Evolutionary conservation across 1,284 basidiomycete genomes (phyloP).

Genomic region (Violaceomyces palustris): DNA sequence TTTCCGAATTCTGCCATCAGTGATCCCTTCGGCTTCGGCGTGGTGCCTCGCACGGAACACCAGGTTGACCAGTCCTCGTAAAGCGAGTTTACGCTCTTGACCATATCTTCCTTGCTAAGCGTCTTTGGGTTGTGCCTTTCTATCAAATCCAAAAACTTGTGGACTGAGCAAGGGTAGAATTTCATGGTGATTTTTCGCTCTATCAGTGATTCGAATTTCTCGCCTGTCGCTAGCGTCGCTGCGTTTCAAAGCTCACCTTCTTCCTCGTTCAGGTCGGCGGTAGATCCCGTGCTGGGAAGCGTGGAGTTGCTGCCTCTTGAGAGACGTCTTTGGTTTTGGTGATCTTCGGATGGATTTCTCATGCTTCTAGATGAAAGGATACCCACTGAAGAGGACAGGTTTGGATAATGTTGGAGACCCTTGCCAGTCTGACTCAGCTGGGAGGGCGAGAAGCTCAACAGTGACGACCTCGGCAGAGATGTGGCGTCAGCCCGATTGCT

Average conservation of each 20-base stretch:
- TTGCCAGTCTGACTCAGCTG: too few relatives aligned
- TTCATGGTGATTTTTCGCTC: too few relatives aligned
- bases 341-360: too few relatives aligned
- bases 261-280: neutral
- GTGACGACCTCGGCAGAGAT: too few relatives aligned
- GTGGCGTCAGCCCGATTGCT: too few relatives aligned
- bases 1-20: slow-evolving; percentile 31
- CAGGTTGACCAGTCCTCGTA: slow-evolving; percentile 16
- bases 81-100: slow-evolving; percentile 21
- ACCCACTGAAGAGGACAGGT: too few relatives aligned
- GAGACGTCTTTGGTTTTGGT: slow-evolving; percentile 1
- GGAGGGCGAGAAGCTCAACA: too few relatives aligned
- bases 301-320: too few relatives aligned
- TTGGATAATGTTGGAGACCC: too few relatives aligned
- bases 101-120: slow-evolving; percentile 25
- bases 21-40: slow-evolving; percentile 13
- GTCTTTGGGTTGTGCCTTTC: slow-evolving; percentile 25
- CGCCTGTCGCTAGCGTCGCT: neutral
- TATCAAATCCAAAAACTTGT: slow-evolving; percentile 21
- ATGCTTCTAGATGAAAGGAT: too few relatives aligned
- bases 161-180: slow-evolving; percentile 1
- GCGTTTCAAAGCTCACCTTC: neutral
- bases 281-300: too few relatives aligned
- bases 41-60: slow-evolving; percentile 8
- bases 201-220: too few relatives aligned